Percentiles rank a stretch among this genome's conserved stretches.
Evolutionary conservation across 2,329 filamentous ascomycete genomes (phyloP).

Genomic region (Chaetomiaceae sp.): DNA sequence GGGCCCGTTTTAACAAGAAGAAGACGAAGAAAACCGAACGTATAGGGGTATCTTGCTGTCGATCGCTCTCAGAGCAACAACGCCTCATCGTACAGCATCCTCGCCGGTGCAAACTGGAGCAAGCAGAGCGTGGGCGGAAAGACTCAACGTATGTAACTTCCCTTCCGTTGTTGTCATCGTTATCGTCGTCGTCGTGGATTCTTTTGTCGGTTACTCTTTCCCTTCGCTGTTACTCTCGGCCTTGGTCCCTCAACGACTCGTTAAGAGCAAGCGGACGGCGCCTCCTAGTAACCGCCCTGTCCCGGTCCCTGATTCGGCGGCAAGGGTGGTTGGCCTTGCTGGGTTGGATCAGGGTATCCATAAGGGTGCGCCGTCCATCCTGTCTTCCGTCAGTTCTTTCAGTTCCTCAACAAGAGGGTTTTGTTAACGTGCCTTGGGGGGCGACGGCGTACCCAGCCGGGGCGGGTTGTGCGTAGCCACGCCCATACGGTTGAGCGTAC

Average conservation of each 20-base stretch:
- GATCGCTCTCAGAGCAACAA: constrained; percentile 15
- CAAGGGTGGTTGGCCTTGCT: constrained; percentile 33
- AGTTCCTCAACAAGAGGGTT: not conserved
- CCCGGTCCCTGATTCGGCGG: constrained; percentile 35
- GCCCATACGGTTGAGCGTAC: constrained; percentile 39
- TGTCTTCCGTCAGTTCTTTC: constrained; percentile 9
- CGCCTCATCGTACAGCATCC: constrained; percentile 20
- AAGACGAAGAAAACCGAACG: constrained; percentile 7
- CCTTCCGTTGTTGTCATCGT: too few relatives aligned
- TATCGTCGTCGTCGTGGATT: not conserved
- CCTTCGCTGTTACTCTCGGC: not conserved
- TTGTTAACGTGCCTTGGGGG: constrained; percentile 31
- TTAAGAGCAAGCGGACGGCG: not conserved
- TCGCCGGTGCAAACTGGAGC: constrained; percentile 2
- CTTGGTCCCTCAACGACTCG: not conserved
- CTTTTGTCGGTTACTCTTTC: not conserved
- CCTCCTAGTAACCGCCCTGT: constrained; percentile 37
- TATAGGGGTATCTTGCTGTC: constrained; percentile 21
- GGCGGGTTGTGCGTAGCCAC: constrained; percentile 34
- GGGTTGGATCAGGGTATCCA: constrained; percentile 41
- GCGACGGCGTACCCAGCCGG: constrained; percentile 36
- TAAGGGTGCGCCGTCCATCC: constrained; percentile 34
- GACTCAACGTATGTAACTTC: constrained; percentile 3
- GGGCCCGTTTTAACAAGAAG: too few relatives aligned
- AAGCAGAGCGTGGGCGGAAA: not conserved